Base-by-base conservation (phyloP, 768 basidiomycete species). In the Tylopilus plumbeoviolaceoides region DNA sequence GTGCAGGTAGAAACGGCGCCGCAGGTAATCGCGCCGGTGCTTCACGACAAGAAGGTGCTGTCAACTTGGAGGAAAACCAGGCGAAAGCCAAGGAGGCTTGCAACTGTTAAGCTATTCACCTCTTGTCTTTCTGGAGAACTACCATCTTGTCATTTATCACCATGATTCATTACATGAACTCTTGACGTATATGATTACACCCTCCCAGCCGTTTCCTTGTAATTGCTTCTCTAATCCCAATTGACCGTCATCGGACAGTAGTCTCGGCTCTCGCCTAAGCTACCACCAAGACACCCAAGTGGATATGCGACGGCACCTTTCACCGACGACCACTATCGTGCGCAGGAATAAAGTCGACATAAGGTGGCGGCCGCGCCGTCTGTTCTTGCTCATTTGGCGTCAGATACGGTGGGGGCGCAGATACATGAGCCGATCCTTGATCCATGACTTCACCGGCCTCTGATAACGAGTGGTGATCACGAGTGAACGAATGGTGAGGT, bases 401-500 rank as follows among this genome's bases (percentile, higher is more conserved):
- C 51, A 84, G 76, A 70, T 91, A 91, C 15, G 89, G 89, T 10
- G 89, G 89, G 14, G 89, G 87, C n/a, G 89, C 87, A 61, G 84
- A 73, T 31, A 76, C 77, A 63, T 81, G 76, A 39, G 72, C 57
- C 28, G 75, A 64, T 51, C 73, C 57, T 52, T 62, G 70, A 35
- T 70, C 68, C 56, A 69, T 66, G 31, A 64, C 63, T 20, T 70
- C 61, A 47, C 52, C 56, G 20, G 70, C 54, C n/a, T 71, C 63
- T 28, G 68, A 56, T 35, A 77, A 62, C 20, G 73, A 56, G 25
- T 67, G 63, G 33, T 64, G 69, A 18, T 65, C 61, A 39, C 47
- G 56, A 57, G 61, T 46, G 63, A 69, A 59, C 70, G 76, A 44
- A 31, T 64, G 58, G 33, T 54, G 62, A 21, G 59, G 38, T 39